Percentiles rank a stretch among this genome's conserved stretches.
phyloP scores from a whole-genome alignment of 2,329 filamentous ascomycete genomes.

The Juglanconis juglandina region DNA sequence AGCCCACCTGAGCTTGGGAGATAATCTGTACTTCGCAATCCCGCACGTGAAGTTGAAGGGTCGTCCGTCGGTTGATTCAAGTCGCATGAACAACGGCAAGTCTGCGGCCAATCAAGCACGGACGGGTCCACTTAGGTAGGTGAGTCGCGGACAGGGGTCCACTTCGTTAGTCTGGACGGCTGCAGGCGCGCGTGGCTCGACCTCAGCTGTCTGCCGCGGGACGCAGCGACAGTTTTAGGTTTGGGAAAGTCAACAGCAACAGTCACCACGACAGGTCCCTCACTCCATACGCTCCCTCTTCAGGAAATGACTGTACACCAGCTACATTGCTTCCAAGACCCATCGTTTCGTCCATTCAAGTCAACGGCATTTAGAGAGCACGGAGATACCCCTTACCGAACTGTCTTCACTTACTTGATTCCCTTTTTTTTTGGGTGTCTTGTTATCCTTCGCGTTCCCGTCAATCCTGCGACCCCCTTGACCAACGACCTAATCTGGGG shows the following conservation, averaged over 20 bases:
- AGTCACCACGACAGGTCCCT: not conserved
- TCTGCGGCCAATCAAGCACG: not conserved
- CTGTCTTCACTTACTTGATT: constrained; percentile 17
- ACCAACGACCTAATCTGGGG: constrained; percentile 7
- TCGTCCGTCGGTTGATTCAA: not conserved
- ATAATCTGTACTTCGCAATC: no score
- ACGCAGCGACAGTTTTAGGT: not conserved
- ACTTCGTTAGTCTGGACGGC: constrained; percentile 5
- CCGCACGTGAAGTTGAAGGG: constrained; percentile 6
- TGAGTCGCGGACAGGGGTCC: constrained; percentile 18
- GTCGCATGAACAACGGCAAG: not conserved
- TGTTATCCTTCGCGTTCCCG: constrained; percentile 1
- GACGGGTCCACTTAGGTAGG: not conserved
- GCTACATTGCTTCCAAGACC: constrained; percentile 1
- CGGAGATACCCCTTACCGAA: constrained; percentile 12
- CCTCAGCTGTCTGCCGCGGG: not conserved
- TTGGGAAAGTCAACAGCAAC: constrained; percentile 12
- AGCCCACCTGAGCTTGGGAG: no score
- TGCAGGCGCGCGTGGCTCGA: not conserved
- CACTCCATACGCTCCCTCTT: not conserved
- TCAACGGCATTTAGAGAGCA: constrained; percentile 10
- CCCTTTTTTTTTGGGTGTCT: not conserved
- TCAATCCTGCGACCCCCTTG: constrained; percentile 7
- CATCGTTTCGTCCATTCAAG: constrained; percentile 1
- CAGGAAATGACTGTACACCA: constrained; percentile 1